These are phyloP conservation scores for Rhizopogon parksii DNA, from an alignment of 1,284 basidiomycete genomes.

Conservation along the genomic window DNA sequence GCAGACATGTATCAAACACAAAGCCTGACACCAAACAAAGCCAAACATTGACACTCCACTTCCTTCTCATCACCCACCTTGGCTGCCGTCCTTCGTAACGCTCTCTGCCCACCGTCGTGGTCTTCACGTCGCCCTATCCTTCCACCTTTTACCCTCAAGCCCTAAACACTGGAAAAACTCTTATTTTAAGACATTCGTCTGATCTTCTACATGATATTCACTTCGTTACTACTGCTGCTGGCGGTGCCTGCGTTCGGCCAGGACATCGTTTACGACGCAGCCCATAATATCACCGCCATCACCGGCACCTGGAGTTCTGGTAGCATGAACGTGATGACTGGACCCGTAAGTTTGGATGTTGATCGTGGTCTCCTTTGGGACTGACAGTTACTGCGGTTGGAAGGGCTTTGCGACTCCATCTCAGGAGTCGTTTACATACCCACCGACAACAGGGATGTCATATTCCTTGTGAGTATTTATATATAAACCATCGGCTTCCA, in stretches of 20 bases:
- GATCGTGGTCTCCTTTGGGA: background rate
- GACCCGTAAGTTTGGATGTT: slow-evolving; percentile 55
- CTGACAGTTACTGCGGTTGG: slow-evolving; percentile 1
- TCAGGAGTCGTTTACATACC: slow-evolving; percentile 76
- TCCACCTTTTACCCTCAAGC: background rate
- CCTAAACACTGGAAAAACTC: background rate
- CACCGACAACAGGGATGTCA: slow-evolving; percentile 74
- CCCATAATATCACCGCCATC: slow-evolving; percentile 60
- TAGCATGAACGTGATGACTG: slow-evolving; percentile 69
- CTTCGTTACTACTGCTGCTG: slow-evolving; percentile 11
- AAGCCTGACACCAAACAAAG: slow-evolving; percentile 16
- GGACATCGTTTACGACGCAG: slow-evolving; percentile 27
- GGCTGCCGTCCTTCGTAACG: slow-evolving; percentile 9
- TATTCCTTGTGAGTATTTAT: slow-evolving; percentile 72
- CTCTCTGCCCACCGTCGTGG: slow-evolving; percentile 5
- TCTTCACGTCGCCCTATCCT: background rate
- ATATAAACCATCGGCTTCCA: background rate
- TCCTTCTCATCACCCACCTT: slow-evolving; percentile 10
- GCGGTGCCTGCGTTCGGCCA: slow-evolving; percentile 32
- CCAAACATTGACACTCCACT: slow-evolving; percentile 13
- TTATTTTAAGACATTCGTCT: background rate
- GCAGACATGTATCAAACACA: slow-evolving; percentile 2
- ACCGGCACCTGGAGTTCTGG: slow-evolving; percentile 84
- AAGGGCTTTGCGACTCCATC: slow-evolving; percentile 81
- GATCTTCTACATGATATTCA: slow-evolving; percentile 10